phyloP scores from a whole-genome alignment of 2,329 filamentous ascomycete genomes.

The Trichoderma afroharzianum region DNA sequence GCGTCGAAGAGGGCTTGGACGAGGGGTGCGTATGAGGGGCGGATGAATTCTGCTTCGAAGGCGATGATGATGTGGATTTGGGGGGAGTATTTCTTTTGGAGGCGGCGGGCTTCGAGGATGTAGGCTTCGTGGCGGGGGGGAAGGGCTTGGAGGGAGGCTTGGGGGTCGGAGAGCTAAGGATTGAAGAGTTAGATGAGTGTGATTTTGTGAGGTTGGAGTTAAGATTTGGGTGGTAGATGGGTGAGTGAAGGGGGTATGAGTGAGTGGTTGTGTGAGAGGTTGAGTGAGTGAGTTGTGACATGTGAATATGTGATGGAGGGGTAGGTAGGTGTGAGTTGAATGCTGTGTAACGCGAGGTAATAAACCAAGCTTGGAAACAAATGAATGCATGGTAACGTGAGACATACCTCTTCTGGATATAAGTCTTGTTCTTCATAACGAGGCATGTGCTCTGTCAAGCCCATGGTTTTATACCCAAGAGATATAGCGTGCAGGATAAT shows the following conservation, averaged over 20 bases:
- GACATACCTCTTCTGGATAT: constrained; percentile 80
- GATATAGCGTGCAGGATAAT: constrained; percentile 75
- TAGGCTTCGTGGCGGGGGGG: constrained; percentile 64
- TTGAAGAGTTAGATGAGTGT: not conserved
- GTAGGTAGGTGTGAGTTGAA: constrained; percentile 21
- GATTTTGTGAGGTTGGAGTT: not conserved
- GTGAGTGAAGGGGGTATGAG: not conserved
- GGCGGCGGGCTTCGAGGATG: constrained; percentile 67
- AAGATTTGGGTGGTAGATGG: not conserved
- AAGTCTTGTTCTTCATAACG: constrained; percentile 69
- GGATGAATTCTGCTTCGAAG: constrained; percentile 92
- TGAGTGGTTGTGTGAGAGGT: not conserved
- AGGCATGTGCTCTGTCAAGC: constrained; percentile 93
- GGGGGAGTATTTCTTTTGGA: constrained; percentile 65
- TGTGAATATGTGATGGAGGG: constrained; percentile 3
- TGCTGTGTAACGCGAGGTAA: not conserved
- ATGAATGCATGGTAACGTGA: not conserved
- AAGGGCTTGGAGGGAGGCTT: constrained; percentile 47
- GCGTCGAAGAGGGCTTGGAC: constrained; percentile 62
- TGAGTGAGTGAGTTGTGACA: not conserved
- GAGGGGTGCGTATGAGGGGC: constrained; percentile 55
- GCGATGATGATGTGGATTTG: constrained; percentile 80
- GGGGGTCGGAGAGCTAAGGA: constrained; percentile 38
- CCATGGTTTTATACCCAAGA: constrained; percentile 77
- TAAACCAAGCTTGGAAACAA: not conserved